Evolutionary conservation across 2,329 filamentous ascomycete species (phyloP).

Genomic region (Paraphaeosphaeria minitans): DNA sequence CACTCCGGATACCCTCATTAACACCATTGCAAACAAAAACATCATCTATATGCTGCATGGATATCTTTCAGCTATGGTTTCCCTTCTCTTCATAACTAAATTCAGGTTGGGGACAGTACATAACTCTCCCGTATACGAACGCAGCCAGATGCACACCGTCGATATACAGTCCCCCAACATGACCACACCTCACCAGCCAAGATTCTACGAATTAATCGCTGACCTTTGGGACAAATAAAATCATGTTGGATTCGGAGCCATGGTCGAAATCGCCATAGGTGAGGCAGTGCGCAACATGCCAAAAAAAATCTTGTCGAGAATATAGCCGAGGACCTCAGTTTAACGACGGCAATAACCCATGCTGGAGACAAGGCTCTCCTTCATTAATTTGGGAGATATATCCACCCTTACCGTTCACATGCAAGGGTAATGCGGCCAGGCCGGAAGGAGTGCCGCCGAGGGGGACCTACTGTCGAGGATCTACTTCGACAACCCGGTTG

Average conservation of each 20-base stretch:
- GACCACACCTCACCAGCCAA: not conserved
- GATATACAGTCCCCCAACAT: not conserved
- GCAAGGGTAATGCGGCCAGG: too few relatives aligned
- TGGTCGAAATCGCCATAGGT: not conserved
- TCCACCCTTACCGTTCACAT: too few relatives aligned
- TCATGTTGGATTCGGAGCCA: not conserved
- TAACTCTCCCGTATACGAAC: not conserved
- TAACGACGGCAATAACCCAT: too few relatives aligned
- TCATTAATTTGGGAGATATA: too few relatives aligned
- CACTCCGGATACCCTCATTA: not conserved
- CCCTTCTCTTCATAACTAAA: not conserved
- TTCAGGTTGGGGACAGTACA: not conserved
- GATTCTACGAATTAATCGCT: not conserved
- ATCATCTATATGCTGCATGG: not conserved
- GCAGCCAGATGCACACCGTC: not conserved
- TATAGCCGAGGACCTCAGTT: too few relatives aligned
- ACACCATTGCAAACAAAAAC: not conserved
- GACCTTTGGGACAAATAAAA: not conserved
- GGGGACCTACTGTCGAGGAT: too few relatives aligned
- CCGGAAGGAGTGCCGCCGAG: too few relatives aligned
- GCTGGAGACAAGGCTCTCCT: too few relatives aligned
- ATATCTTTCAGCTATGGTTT: not conserved
- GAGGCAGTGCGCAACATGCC: not conserved
- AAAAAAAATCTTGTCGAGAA: too few relatives aligned
- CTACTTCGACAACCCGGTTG: too few relatives aligned